Evolutionary conservation across 78 protist species (phyloP), one percentile per base, ranked within the genome.

Genomic region (Dictyostelium firmibasis): DNA sequence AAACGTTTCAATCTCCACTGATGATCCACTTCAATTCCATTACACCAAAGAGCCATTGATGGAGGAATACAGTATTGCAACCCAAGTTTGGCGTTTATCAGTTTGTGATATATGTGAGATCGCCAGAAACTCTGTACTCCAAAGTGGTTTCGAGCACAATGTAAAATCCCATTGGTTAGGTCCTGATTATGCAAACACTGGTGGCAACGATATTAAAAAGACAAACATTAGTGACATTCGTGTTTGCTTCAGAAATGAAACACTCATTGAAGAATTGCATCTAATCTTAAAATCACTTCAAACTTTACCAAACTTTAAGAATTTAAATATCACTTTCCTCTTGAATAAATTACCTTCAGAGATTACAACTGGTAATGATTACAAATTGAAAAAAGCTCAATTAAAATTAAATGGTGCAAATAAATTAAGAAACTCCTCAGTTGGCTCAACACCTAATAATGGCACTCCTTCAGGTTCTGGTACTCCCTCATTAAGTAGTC

Each of bases 1-100:
- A 25, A 98, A 98, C 86, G 98, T 99, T n/a, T 79, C 98, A 3
- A 94, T 99, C 43, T 95, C 98, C 4, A 98, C 99, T 2, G 99
- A 99, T 79, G 99, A 98, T 93, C 99, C 99, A 60, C 96, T 99
- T 43, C 97, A 94, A 75, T 98, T 99, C 96, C 99, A 99, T 93
- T 74, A 96, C 77, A 98, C 99, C 2, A 96, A 95, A 57, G 99
- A 98, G 91, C 99, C 99, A 8, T 96, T 99, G n/a, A 93, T 99
- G 74, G 99, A 99, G 86, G 99, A 99, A 97, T 99, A 98, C 92
- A 62, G 94, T 79, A 93, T 98, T 60, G 98, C 99, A 4, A 86
- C 98, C 18, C 98, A 98, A 89, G 98, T 97, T n/a, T 95, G 97
- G 99, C 91, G 97, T 74, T 81, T 99, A 13, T 70, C 97, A 16